Evolutionary conservation across 140 eudicot species (phyloP).

Genomic region (Bidens hawaiensis): DNA sequence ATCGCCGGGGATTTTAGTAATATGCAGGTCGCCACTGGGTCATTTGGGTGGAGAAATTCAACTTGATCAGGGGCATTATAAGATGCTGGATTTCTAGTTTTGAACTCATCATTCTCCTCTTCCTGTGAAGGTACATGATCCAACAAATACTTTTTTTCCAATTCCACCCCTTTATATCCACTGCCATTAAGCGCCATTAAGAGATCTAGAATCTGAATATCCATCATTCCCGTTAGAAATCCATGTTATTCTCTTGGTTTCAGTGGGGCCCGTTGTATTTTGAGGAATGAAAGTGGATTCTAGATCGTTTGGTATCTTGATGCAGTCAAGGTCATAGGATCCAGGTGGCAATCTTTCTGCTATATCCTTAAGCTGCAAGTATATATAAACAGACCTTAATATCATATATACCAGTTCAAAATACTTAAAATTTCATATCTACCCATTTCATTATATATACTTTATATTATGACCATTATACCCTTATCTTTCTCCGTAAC

Average conservation of each 20-base stretch:
- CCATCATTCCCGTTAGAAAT: slow-evolving; percentile 45
- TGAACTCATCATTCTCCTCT: slow-evolving; percentile 39
- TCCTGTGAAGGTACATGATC: too few species aligned
- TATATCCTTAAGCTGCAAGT: slow-evolving; percentile 85
- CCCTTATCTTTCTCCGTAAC: too few species aligned
- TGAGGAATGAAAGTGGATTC: slow-evolving; percentile 43
- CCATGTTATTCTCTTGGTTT: slow-evolving; percentile 25
- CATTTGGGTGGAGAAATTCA: too few species aligned
- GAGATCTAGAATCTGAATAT: slow-evolving; percentile 28
- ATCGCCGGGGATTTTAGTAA: slow-evolving; percentile 16
- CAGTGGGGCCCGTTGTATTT: slow-evolving; percentile 28
- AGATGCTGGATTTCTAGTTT: slow-evolving; percentile 32
- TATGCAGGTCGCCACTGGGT: slow-evolving; percentile 41
- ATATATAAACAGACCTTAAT: neutral
- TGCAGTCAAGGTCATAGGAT: too few species aligned
- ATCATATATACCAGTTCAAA: too few species aligned
- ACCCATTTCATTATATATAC: too few species aligned
- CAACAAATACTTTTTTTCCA: slow-evolving; percentile 36
- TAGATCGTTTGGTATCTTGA: slow-evolving; percentile 57
- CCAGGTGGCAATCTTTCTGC: too few species aligned
- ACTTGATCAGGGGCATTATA: slow-evolving; percentile 45
- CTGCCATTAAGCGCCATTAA: too few species aligned
- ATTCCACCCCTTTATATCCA: slow-evolving; percentile 31
- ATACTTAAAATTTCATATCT: too few species aligned
- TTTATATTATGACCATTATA: too few species aligned